Evolutionary conservation across 495 filamentous ascomycete species (phyloP).

Genomic region (Trichocladium antarcticum): DNA sequence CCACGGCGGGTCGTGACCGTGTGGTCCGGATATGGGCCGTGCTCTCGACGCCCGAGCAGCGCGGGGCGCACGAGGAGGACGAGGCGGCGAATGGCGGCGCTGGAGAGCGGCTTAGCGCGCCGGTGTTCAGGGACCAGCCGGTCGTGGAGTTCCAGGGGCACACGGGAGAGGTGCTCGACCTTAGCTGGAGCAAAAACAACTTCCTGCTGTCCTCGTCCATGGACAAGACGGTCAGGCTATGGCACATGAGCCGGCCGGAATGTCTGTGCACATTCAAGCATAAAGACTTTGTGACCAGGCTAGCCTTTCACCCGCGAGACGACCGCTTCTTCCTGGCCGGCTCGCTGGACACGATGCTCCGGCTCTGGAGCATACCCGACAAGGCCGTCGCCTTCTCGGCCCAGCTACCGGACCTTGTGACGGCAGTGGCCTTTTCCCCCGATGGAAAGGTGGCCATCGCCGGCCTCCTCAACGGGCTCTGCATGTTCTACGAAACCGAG

Average conservation of each 20-base stretch:
- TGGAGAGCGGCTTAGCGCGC: slow-evolving; percentile 64
- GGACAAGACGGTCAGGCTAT: slow-evolving; percentile 95
- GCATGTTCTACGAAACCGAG: slow-evolving; percentile 91
- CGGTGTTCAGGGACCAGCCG: slow-evolving; percentile 76
- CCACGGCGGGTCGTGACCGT: slow-evolving; percentile 77
- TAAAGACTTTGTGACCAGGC: slow-evolving; percentile 88
- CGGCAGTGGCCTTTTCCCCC: slow-evolving; percentile 84
- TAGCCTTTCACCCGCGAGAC: slow-evolving; percentile 89
- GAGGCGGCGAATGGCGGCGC: slow-evolving; percentile 46
- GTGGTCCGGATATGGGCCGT: slow-evolving; percentile 87
- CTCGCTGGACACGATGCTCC: slow-evolving; percentile 80
- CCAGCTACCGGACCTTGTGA: slow-evolving; percentile 78
- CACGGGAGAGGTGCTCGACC: slow-evolving; percentile 72
- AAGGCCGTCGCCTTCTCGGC: slow-evolving; percentile 84
- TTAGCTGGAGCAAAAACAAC: slow-evolving; percentile 99
- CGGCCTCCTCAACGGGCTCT: slow-evolving; percentile 74
- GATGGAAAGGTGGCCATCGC: slow-evolving; percentile 87
- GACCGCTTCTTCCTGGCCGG: slow-evolving; percentile 96
- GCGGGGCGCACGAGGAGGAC: slow-evolving; percentile 56
- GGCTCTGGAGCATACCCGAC: slow-evolving; percentile 96
- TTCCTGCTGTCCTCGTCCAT: slow-evolving; percentile 94
- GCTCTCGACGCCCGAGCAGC: slow-evolving; percentile 69
- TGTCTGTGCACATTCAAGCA: slow-evolving; percentile 95
- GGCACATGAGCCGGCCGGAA: slow-evolving; percentile 78
- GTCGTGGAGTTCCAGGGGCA: slow-evolving; percentile 75